These are phyloP conservation scores for Corchorus olitorius DNA, from an alignment of 345 rosid genomes.

Conservation along the genomic window DNA sequence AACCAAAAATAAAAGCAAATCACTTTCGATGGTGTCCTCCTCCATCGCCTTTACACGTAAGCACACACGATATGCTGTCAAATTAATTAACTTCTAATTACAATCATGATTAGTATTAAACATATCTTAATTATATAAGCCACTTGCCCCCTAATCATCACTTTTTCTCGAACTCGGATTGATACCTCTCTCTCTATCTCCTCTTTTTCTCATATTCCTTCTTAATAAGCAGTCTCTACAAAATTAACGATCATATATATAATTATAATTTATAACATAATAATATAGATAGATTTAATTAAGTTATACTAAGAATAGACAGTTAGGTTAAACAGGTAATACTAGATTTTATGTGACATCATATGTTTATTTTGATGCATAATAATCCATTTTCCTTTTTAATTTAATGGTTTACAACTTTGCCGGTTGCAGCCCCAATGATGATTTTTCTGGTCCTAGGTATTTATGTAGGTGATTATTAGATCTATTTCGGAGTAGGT, in stretches of 20 bases:
- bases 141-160: conserved; percentile 10
- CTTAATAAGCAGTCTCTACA: too few relatives aligned
- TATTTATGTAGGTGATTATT: not conserved
- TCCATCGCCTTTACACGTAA: conserved; percentile 29
- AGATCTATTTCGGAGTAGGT: too few relatives aligned
- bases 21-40: conserved; percentile 14
- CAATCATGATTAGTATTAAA: conserved; percentile 20
- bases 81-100: not conserved
- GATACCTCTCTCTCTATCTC: conserved; percentile 12
- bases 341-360: conserved; percentile 6
- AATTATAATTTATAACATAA: too few relatives aligned
- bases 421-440: not conserved
- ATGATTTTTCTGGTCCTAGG: not conserved
- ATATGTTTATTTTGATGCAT: not conserved
- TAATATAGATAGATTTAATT: too few relatives aligned
- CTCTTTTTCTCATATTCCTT: too few relatives aligned
- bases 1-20: not conserved
- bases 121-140: not conserved
- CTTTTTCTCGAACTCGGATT: conserved; percentile 13
- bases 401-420: not conserved
- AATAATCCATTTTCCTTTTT: not conserved
- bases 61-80: conserved; percentile 22
- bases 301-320: not conserved
- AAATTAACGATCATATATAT: too few relatives aligned
- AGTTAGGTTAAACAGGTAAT: not conserved